Base-by-base conservation (phyloP, 2,329 filamentous ascomycete genomes). In the Blastomyces parvus region DNA sequence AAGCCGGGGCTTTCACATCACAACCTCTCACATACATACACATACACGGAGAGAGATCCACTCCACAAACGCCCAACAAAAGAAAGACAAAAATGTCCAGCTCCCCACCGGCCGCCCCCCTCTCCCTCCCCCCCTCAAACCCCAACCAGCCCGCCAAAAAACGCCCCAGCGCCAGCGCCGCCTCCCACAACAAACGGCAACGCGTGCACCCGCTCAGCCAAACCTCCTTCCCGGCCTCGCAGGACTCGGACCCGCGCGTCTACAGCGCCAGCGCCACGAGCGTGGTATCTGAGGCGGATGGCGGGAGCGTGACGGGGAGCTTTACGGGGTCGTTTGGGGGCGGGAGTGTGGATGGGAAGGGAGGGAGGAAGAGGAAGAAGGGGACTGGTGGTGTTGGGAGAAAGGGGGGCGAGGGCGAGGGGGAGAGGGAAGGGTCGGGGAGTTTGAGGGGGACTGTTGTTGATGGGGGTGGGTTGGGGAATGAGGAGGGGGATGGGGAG, bases 141-240 rank as follows among this genome's bases (percentile, higher is more conserved):
- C 62, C 62, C 58, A 66, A 62, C 64, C 53, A 48, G 25, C n/a
- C 62, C 40, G 6, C 62, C 38, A 69, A 67, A 61, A 67, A 65
- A 52, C 62, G 62, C 58, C 56, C 66, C 50, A 67, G 64, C 55
- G 65, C 64, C 60, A 63, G 64, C 63, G 63, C 59, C 46, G 58
- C 48, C 63, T 61, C 73, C 72, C 65, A 70, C 67, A 33, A 67
- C 70, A 66, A 68, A 58, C 64, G 62, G 46, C 64, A 62, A 25
- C 76, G 76, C 66, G 74, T 78, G 69, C 78, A 80, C 66, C 78
- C 78, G 19, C 77, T 80, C 61, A 75, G 78, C 46, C 78, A 80
- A 64, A 80, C 78, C 30, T 80, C 78, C 30, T 80, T 79, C 64
- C 77, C 78, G 0, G 70, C 69, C 3, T 70, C 70, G 14, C 68